A percentile compares a stretch with the other conserved stretches of the same genome.
These are phyloP conservation scores for Cryptococcus amylolentus DNA, from an alignment of 1,284 basidiomycete species.

Conservation along the genomic window DNA sequence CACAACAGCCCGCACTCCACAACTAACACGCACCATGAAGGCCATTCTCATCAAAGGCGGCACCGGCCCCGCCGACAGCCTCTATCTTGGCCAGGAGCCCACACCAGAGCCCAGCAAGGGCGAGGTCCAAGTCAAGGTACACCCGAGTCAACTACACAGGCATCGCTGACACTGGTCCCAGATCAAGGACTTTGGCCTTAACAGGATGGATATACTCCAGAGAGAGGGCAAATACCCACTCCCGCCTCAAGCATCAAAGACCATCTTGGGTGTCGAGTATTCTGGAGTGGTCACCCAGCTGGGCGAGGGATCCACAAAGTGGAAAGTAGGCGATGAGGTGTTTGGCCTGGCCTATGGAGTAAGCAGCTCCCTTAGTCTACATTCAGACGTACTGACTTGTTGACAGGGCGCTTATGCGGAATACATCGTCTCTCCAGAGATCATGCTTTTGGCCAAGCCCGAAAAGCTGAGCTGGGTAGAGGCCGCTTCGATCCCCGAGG, in stretches of 20 bases:
- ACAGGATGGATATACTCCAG: slow-evolving; percentile 81
- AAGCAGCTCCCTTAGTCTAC: slow-evolving; percentile 25
- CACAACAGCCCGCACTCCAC: too few species aligned
- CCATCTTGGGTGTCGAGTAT: slow-evolving; percentile 88
- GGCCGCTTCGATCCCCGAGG: slow-evolving; percentile 81
- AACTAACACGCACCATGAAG: slow-evolving; percentile 58
- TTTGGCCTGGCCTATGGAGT: slow-evolving; percentile 73
- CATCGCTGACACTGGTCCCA: not conserved
- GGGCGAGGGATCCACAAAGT: slow-evolving; percentile 57
- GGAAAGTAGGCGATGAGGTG: slow-evolving; percentile 77
- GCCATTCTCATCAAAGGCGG: slow-evolving; percentile 77
- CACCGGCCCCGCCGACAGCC: slow-evolving; percentile 69
- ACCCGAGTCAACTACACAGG: slow-evolving; percentile 9
- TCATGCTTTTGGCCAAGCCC: slow-evolving; percentile 74
- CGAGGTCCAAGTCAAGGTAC: slow-evolving; percentile 72
- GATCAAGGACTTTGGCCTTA: slow-evolving; percentile 63
- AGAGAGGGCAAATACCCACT: slow-evolving; percentile 69
- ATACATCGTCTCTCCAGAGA: slow-evolving; percentile 67
- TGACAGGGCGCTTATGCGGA: slow-evolving; percentile 85
- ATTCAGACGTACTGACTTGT: slow-evolving; percentile 1
- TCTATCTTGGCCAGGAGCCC: slow-evolving; percentile 69
- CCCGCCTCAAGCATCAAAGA: slow-evolving; percentile 67
- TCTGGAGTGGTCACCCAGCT: slow-evolving; percentile 66
- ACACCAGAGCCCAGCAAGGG: slow-evolving; percentile 58
- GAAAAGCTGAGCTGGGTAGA: slow-evolving; percentile 71